Evolutionary conservation across 2,329 filamentous ascomycete genomes (phyloP).

Genomic region (Huntiella moniliformis): DNA sequence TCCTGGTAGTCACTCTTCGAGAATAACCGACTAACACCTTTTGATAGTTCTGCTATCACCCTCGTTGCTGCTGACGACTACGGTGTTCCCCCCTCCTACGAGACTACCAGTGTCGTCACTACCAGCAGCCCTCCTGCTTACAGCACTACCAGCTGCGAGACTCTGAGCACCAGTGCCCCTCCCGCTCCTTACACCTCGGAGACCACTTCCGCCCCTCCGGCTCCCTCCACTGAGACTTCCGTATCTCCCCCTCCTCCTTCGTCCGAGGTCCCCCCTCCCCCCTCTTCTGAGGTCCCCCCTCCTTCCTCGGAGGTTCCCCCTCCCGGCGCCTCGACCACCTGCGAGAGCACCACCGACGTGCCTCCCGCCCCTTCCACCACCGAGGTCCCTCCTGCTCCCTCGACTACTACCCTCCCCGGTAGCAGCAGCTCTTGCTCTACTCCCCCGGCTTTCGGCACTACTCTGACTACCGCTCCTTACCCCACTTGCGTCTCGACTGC

Average conservation of each 20-base stretch:
- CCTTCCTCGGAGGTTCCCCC: neutral
- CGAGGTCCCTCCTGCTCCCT: too few relatives aligned
- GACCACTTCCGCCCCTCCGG: too few relatives aligned
- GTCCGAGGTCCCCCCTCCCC: neutral
- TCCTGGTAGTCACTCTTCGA: neutral
- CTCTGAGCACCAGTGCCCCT: too few relatives aligned
- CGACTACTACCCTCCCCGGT: too few relatives aligned
- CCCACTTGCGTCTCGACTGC: neutral
- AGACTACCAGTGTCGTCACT: neutral
- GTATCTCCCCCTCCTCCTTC: neutral
- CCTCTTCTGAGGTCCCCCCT: neutral
- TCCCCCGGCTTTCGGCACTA: too few relatives aligned
- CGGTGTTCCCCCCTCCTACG: conserved; percentile 5
- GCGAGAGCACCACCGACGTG: neutral
- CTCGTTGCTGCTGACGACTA: neutral
- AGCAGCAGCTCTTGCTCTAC: too few relatives aligned
- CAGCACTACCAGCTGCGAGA: too few relatives aligned
- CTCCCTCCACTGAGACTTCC: neutral
- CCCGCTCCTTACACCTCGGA: too few relatives aligned
- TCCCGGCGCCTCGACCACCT: neutral
- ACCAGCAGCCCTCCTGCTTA: too few relatives aligned
- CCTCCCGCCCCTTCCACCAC: neutral
- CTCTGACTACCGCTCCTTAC: neutral
- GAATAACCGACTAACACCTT: neutral
- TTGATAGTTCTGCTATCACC: conserved; percentile 7